Conservation (phyloP, 2,329 filamentous ascomycete species). For the Monilinia aucupariae region DNA sequence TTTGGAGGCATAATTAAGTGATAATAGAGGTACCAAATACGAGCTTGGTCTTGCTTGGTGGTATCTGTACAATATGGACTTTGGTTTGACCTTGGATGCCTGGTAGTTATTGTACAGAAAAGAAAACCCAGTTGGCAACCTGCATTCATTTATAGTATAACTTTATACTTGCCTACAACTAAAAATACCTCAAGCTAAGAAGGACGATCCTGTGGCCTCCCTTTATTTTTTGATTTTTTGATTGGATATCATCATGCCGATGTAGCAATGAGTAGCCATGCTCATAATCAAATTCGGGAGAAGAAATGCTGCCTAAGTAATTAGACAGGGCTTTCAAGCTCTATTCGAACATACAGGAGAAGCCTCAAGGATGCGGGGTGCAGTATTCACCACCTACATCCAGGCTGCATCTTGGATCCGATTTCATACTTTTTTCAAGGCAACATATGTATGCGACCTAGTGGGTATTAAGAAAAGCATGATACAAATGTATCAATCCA, state of each 20-base stretch:
- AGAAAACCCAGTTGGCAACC: background rate
- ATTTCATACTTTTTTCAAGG: too few relatives aligned
- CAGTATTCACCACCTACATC: background rate
- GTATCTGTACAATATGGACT: background rate
- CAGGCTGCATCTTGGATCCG: background rate
- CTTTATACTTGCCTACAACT: background rate
- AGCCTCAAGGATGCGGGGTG: background rate
- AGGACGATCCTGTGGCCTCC: background rate
- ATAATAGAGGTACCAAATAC: background rate
- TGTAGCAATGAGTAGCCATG: background rate
- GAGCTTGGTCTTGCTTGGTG: background rate
- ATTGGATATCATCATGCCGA: background rate
- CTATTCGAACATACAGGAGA: background rate
- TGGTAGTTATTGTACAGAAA: background rate
- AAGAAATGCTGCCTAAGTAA: background rate
- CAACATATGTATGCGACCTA: too few relatives aligned
- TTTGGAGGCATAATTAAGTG: background rate
- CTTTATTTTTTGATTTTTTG: background rate
- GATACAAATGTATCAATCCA: background rate
- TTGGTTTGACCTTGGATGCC: background rate
- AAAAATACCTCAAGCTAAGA: background rate
- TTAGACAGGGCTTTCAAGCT: background rate
- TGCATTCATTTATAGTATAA: background rate
- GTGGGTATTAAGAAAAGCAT: background rate
- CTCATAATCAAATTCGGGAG: background rate